phyloP scores from a whole-genome alignment of 2,329 filamentous ascomycete genomes.

The Fusarium keratoplasticum region DNA sequence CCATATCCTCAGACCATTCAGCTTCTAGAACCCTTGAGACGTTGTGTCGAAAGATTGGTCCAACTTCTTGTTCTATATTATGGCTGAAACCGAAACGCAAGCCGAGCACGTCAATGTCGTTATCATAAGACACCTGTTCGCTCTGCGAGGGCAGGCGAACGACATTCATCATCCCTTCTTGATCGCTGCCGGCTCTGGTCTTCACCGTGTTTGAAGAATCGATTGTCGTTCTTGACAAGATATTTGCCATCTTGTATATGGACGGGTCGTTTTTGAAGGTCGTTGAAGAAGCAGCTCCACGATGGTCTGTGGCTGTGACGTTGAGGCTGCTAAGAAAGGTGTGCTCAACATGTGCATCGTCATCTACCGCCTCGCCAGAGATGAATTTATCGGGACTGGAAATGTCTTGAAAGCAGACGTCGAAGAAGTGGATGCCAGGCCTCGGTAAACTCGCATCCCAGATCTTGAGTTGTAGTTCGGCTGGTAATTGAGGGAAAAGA shows the following conservation, averaged over 20 bases:
- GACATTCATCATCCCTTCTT: background rate
- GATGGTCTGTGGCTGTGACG: background rate
- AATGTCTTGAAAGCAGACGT: background rate
- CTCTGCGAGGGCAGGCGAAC: background rate
- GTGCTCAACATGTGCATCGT: background rate
- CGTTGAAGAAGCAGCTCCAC: background rate
- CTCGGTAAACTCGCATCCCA: background rate
- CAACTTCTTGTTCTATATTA: background rate
- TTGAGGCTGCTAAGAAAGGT: background rate
- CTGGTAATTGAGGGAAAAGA: background rate
- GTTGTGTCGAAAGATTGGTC: background rate
- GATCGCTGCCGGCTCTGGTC: background rate
- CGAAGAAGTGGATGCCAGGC: background rate
- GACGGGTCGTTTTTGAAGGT: background rate
- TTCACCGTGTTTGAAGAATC: background rate
- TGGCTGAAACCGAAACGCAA: background rate
- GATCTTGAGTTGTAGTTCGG: background rate
- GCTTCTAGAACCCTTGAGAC: background rate
- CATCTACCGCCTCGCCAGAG: background rate
- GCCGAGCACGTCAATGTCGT: background rate
- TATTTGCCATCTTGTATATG: background rate
- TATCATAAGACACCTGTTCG: background rate
- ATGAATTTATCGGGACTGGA: background rate
- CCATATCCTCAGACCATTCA: background rate
- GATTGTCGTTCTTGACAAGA: background rate